These are phyloP conservation scores for Rhodotorula babjevae DNA, from an alignment of 768 basidiomycete genomes.

Conservation along the genomic window DNA sequence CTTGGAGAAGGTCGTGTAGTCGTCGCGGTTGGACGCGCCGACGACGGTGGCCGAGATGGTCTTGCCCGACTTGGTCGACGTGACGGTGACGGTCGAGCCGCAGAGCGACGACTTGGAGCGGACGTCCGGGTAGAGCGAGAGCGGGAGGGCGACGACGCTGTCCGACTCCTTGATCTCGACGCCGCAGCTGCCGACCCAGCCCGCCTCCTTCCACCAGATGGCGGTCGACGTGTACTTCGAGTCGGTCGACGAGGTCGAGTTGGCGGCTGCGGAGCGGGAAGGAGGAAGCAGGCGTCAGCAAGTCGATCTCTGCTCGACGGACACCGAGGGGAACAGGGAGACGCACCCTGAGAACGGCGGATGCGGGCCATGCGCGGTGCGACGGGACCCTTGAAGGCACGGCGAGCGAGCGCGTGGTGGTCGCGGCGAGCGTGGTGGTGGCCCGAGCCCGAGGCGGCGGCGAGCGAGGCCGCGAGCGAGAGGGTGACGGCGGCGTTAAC, in stretches of 20 bases:
- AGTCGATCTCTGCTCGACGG: too few species aligned
- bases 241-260: neutral
- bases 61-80: constrained; percentile 19
- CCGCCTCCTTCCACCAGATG: constrained; percentile 26
- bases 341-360: too few species aligned
- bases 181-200: constrained; percentile 25
- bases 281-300: too few species aligned
- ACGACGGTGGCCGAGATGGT: constrained; percentile 19
- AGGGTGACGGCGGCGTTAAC: neutral
- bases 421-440: neutral
- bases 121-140: constrained; percentile 23
- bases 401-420: neutral
- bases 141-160: constrained; percentile 20
- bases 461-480: neutral
- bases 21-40: constrained; percentile 30
- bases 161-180: constrained; percentile 8
- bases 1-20: constrained; percentile 36
- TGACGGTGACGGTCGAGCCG: constrained; percentile 11
- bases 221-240: constrained; percentile 22
- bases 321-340: too few species aligned
- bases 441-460: neutral
- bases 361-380: too few species aligned
- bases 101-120: constrained; percentile 16
- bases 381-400: too few species aligned
- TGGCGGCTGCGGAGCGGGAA: too few species aligned